Percentiles rank a stretch among this genome's conserved stretches.
These are phyloP conservation scores for Aurantiochytrium sp. DNA, from an alignment of 108 stramenopile species.

Conservation along the genomic window DNA sequence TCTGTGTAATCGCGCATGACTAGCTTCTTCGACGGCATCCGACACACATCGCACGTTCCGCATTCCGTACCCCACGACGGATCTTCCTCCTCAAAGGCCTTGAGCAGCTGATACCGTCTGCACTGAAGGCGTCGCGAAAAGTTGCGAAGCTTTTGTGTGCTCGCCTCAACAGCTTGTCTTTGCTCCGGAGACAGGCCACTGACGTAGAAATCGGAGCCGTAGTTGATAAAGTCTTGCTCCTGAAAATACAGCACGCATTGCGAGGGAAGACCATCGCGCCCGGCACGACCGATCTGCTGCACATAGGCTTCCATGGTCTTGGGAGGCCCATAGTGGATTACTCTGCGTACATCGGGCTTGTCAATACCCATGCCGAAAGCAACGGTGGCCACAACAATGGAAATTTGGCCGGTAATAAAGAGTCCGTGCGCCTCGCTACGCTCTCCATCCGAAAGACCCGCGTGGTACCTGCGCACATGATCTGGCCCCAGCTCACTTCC, in stretches of 20 bases:
- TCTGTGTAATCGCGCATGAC: too few species aligned
- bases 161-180: constrained; percentile 31
- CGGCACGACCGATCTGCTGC: constrained; percentile 92
- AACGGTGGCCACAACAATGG: constrained; percentile 80
- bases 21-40: neutral
- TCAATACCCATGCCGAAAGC: constrained; percentile 99
- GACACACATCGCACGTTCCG: neutral
- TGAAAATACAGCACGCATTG: constrained; percentile 60
- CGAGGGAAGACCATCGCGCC: constrained; percentile 75
- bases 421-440: constrained; percentile 56
- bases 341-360: constrained; percentile 67
- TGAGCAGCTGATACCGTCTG: constrained; percentile 54
- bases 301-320: constrained; percentile 86
- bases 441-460: constrained; percentile 50
- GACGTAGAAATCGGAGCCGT: constrained; percentile 64
- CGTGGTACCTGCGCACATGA: constrained; percentile 64
- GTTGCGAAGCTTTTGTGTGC: constrained; percentile 49
- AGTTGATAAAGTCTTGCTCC: constrained; percentile 58
- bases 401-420: constrained; percentile 67
- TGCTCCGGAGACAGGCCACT: constrained; percentile 45
- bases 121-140: constrained; percentile 55
- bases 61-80: neutral
- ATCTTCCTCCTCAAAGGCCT: constrained; percentile 53
- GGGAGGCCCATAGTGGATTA: constrained; percentile 76
- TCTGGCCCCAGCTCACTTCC: neutral